Evolutionary conservation across 495 filamentous ascomycete species (phyloP), one percentile per base, ranked within the genome.

Genomic region (Hypoxylon crocopeplum): DNA sequence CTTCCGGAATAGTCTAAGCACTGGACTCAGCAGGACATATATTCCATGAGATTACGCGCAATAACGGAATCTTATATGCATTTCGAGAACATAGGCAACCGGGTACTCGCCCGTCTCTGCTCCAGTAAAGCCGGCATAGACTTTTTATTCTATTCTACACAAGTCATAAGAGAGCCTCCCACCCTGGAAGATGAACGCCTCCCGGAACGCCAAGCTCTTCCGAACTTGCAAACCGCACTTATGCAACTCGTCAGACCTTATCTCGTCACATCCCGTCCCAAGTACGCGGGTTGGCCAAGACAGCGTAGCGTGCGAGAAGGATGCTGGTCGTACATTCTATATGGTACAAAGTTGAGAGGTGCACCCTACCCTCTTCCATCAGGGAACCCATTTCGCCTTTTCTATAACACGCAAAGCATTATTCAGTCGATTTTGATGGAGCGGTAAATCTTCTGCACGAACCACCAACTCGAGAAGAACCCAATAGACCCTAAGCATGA

Each of bases 371-470:
- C 25, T 24, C 32, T 37, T 27, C 33, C 40, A 2, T 29, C 40
- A 2, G 15, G 3, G 7, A 22, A 40, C n/a, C 7, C 12, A 16
- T 25, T 2, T 29, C 29, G 15, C 11, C 25, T 16, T 20, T 20
- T n/a, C 20, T 36, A n/a, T n/a, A n/a, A n/a, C n/a, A n/a, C 12
- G n/a, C 11, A 16, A 10, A 17, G 4, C 33, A 47, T 44, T 13
- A 15, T 56, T 78, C 80, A 96, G 59, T 98, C 94, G 52, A 98
- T 88, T 77, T 98, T 98, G 77, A 98, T 96, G 12, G 92, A 96
- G 13, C 85, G 78, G 71, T 98, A 98, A 38, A 98, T 98, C 72
- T 89, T 91, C 54, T 90, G 83, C 45, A 96, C 88, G 67, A 98
- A 98, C 60, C 88, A 78, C 92, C 92, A 97, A 69, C 89, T 91